Conservation (phyloP, 176 grass and related monocot genomes). For the Raddia distichophylla region DNA sequence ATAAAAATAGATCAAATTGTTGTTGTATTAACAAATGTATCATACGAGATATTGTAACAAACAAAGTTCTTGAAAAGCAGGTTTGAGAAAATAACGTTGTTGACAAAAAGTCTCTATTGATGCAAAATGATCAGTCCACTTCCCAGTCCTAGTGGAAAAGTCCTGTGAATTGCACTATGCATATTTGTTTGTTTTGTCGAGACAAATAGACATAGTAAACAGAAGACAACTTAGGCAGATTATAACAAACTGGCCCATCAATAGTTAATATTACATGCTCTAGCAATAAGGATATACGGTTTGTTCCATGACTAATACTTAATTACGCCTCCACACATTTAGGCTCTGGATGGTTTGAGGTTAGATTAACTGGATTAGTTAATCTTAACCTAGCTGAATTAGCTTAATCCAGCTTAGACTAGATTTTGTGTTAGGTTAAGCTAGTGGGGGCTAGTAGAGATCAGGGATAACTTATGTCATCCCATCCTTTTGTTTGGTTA, state of each 20-base stretch:
- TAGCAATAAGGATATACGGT: slow-evolving; percentile 7
- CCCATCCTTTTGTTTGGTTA: too few relatives aligned
- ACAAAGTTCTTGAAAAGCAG: slow-evolving; percentile 12
- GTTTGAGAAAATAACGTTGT: neutral
- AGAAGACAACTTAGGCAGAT: neutral
- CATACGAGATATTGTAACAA: neutral
- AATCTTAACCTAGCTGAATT: too few relatives aligned
- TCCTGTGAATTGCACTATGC: neutral
- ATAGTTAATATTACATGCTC: slow-evolving; percentile 3
- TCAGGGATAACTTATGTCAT: too few relatives aligned
- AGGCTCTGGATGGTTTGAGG: neutral
- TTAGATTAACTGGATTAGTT: too few relatives aligned
- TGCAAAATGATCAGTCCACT: neutral
- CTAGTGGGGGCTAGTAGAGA: too few relatives aligned
- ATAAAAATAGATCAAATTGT: neutral
- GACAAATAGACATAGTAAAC: slow-evolving; percentile 21
- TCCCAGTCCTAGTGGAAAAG: neutral
- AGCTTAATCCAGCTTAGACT: too few relatives aligned
- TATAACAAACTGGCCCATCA: neutral
- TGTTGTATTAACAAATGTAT: neutral
- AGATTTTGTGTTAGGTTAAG: too few relatives aligned
- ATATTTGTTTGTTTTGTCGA: neutral
- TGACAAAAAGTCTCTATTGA: slow-evolving; percentile 12
- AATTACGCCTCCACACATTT: slow-evolving; percentile 17
- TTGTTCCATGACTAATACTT: slow-evolving; percentile 2